phyloP scores from a whole-genome alignment of 441 rosid genomes.

The Melastoma candidum region DNA sequence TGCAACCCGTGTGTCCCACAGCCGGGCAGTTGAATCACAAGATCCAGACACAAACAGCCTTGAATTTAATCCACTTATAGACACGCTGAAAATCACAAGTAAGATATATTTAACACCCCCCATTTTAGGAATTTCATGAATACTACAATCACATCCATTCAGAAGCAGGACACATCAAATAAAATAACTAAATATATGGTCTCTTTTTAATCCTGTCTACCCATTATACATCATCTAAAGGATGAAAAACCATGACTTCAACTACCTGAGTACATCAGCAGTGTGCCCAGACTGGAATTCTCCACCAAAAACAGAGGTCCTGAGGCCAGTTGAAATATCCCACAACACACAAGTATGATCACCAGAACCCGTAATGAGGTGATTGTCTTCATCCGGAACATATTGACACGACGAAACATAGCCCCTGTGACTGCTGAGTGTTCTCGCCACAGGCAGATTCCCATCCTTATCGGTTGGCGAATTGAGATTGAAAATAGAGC shows the following conservation, averaged over 20 bases:
- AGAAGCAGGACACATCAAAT: no score
- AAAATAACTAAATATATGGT: no score
- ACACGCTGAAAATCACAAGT: slow-evolving; percentile 49
- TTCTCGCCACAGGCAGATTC: slow-evolving; percentile 58
- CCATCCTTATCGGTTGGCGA: slow-evolving; percentile 82
- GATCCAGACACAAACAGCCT: slow-evolving; percentile 92
- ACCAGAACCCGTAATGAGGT: slow-evolving; percentile 80
- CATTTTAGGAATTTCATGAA: neutral
- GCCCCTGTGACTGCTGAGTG: slow-evolving; percentile 87
- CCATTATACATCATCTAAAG: neutral
- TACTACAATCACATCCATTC: no score
- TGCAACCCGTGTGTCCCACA: slow-evolving; percentile 98
- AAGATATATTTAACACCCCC: slow-evolving; percentile 7
- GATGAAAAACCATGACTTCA: neutral
- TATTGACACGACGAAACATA: slow-evolving; percentile 89
- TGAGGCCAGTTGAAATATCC: slow-evolving; percentile 91
- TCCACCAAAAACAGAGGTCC: slow-evolving; percentile 93
- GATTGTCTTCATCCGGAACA: slow-evolving; percentile 84
- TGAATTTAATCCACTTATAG: slow-evolving; percentile 65
- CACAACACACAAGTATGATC: slow-evolving; percentile 88
- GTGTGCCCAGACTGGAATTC: slow-evolving; percentile 97
- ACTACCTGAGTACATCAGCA: slow-evolving; percentile 82
- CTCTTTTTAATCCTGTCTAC: no score
- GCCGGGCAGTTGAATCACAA: slow-evolving; percentile 78
- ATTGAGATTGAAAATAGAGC: slow-evolving; percentile 87